These are phyloP conservation scores for Coriolopsis trogii DNA, from an alignment of 1,284 basidiomycete species.

Conservation along the genomic window DNA sequence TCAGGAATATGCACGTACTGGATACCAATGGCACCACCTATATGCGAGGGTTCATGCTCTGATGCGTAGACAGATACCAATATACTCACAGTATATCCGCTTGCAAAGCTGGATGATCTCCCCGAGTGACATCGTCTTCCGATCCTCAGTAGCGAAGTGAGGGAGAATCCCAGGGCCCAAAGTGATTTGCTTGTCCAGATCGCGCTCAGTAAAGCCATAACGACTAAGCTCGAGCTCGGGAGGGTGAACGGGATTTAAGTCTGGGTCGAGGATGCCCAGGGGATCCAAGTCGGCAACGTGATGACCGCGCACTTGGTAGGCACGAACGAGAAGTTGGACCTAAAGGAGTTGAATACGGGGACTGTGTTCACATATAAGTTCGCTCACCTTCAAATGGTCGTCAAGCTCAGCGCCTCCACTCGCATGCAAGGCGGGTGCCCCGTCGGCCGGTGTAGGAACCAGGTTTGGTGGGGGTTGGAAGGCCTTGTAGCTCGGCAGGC, in stretches of 20 bases:
- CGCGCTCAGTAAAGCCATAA: conserved; percentile 94
- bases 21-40: conserved; percentile 91
- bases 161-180: conserved; percentile 97
- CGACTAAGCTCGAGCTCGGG: conserved; percentile 90
- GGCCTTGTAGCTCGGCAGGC: conserved; percentile 81
- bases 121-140: conserved; percentile 85
- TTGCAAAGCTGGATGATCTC: conserved; percentile 94
- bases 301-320: conserved; percentile 98
- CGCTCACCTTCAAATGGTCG: conserved; percentile 89
- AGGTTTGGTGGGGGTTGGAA: conserved; percentile 84
- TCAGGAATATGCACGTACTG: conserved; percentile 99
- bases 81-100: conserved; percentile 91
- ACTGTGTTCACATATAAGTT: conserved; percentile 3
- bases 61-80: neutral
- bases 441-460: conserved; percentile 72
- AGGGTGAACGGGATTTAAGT: conserved; percentile 76
- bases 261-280: conserved; percentile 89
- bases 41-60: neutral
- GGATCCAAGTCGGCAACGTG: conserved; percentile 96
- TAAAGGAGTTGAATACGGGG: conserved; percentile 35
- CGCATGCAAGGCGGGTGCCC: conserved; percentile 82
- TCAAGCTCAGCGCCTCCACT: conserved; percentile 79
- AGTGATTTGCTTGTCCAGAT: conserved; percentile 93
- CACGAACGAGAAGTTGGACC: conserved; percentile 96
- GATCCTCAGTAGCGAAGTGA: conserved; percentile 87